Conservation (phyloP, 2,329 filamentous ascomycete genomes). For the Talaromyces sp. region DNA sequence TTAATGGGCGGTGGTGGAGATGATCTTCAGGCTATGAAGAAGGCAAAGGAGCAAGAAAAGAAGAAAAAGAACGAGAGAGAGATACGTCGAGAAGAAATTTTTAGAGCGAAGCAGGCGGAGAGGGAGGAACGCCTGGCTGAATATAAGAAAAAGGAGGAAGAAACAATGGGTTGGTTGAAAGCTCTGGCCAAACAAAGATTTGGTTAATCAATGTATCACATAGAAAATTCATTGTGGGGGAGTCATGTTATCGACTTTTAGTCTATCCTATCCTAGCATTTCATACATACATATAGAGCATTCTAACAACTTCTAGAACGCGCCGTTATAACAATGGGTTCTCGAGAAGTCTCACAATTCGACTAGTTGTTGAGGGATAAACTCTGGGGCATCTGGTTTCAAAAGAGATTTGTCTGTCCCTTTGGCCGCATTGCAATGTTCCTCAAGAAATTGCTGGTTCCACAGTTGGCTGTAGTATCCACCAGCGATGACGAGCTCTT, state of each 20-base stretch:
- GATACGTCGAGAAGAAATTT: constrained; percentile 71
- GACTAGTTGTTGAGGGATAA: constrained; percentile 23
- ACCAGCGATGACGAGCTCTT: constrained; percentile 63
- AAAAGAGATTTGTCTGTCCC: constrained; percentile 12
- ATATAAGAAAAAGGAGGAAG: constrained; percentile 71
- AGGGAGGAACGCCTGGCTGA: constrained; percentile 68
- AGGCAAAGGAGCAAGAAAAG: constrained; percentile 58
- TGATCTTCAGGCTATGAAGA: constrained; percentile 57
- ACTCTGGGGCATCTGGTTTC: constrained; percentile 38
- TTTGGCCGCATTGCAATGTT: constrained; percentile 53
- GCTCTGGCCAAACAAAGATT: constrained; percentile 74
- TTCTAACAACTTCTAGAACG: background rate
- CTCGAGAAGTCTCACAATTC: background rate
- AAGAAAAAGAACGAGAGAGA: constrained; percentile 78
- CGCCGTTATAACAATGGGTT: background rate
- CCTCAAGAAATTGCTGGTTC: constrained; percentile 46
- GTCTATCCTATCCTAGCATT: background rate
- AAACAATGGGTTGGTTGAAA: constrained; percentile 75
- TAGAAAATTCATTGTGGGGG: background rate
- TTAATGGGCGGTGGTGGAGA: constrained; percentile 67
- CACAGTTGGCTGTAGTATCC: constrained; percentile 81
- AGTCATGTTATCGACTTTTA: background rate
- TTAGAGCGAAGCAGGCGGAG: constrained; percentile 69
- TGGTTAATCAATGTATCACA: constrained; percentile 46
- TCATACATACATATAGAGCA: background rate